Conservation (phyloP, 176 grass and related monocot species). For the Aegilops longissima region DNA sequence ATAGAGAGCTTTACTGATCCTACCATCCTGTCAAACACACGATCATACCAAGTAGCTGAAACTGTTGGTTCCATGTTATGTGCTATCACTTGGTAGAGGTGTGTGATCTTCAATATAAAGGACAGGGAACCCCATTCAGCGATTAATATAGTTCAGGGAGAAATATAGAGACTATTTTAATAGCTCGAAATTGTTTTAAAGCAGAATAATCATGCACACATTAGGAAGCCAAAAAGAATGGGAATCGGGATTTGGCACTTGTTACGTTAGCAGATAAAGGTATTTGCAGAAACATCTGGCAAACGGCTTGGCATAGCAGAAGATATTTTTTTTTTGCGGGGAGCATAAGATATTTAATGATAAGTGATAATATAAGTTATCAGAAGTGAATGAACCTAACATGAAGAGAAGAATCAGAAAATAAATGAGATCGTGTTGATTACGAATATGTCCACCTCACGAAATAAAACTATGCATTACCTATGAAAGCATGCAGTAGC, state of each 20-base stretch:
- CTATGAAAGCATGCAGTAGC: neutral
- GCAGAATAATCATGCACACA: neutral
- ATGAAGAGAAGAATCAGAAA: neutral
- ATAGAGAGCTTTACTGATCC: neutral
- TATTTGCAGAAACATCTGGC: neutral
- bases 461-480: neutral
- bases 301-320: neutral
- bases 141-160: too few species aligned
- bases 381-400: neutral
- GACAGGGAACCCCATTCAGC: neutral
- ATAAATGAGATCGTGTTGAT: neutral
- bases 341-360: neutral
- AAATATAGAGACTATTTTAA: neutral
- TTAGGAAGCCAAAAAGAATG: neutral
- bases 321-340: too few species aligned
- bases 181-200: neutral
- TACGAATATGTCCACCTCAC: neutral
- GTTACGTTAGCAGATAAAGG: neutral
- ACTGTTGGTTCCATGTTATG: neutral
- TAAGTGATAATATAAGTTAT: neutral
- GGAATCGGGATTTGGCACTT: neutral
- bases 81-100: neutral
- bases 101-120: neutral
- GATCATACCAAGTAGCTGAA: neutral
- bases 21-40: neutral